These are phyloP conservation scores for Phytophthora hibernalis DNA, from an alignment of 352 stramenopile species.

Conservation along the genomic window DNA sequence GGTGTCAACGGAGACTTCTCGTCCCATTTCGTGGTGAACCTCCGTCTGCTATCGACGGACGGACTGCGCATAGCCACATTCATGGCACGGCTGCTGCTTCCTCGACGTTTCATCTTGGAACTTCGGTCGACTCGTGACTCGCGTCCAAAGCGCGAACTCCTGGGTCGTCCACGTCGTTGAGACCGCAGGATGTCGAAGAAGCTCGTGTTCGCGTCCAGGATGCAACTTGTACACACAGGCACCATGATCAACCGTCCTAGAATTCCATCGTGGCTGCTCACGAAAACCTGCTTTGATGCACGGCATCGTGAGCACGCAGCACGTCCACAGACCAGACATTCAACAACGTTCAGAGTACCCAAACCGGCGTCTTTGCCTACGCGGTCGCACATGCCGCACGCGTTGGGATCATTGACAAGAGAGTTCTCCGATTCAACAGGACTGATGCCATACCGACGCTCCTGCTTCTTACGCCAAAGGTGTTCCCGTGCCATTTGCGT, in stretches of 20 bases:
- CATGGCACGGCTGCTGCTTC: conserved; percentile 15
- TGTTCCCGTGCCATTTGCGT: conserved; percentile 49
- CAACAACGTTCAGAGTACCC: conserved; percentile 23
- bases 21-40: conserved; percentile 10
- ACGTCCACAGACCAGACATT: conserved; percentile 39
- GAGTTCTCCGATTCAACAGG: conserved; percentile 14
- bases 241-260: conserved; percentile 50
- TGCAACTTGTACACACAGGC: conserved; percentile 45
- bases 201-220: conserved; percentile 43
- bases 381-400: conserved; percentile 37
- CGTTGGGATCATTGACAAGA: not conserved
- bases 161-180: conserved; percentile 9
- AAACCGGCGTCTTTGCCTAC: conserved; percentile 25
- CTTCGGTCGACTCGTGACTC: conserved; percentile 9
- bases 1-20: conserved; percentile 19
- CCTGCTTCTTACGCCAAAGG: conserved; percentile 26
- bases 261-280: conserved; percentile 40
- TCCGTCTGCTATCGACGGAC: conserved; percentile 21
- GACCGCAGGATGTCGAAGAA: conserved; percentile 26
- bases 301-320: conserved; percentile 36
- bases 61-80: conserved; percentile 15
- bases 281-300: conserved; percentile 48
- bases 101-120: conserved; percentile 9
- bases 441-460: conserved; percentile 4
- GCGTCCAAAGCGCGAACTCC: conserved; percentile 8